phyloP scores from a whole-genome alignment of 306 rosid species.

The Vigna unguiculata region DNA sequence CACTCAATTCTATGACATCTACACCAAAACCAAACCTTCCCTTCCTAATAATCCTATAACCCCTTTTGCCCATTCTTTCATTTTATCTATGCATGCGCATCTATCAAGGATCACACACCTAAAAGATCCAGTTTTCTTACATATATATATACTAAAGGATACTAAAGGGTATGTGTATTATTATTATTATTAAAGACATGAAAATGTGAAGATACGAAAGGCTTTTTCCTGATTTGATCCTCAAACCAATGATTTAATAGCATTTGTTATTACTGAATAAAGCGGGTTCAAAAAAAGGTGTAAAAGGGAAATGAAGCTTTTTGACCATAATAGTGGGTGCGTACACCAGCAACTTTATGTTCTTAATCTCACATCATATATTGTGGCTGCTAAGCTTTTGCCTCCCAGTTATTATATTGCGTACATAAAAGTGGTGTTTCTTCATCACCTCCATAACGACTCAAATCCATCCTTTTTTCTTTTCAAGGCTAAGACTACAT shows the following conservation, averaged over 20 bases:
- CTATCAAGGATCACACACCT: not conserved
- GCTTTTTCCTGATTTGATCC: slow-evolving; percentile 60
- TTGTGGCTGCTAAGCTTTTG: slow-evolving; percentile 56
- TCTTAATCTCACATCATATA: slow-evolving; percentile 44
- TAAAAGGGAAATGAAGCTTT: slow-evolving; percentile 58
- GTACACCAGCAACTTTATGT: slow-evolving; percentile 51
- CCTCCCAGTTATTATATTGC: slow-evolving; percentile 60
- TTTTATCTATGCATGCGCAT: slow-evolving; percentile 39
- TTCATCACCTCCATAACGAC: slow-evolving; percentile 49
- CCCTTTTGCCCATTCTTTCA: slow-evolving; percentile 44
- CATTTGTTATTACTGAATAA: slow-evolving; percentile 40
- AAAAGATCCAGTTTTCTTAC: not conserved
- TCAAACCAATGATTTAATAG: slow-evolving; percentile 61
- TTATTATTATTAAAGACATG: slow-evolving; percentile 40
- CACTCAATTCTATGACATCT: slow-evolving; percentile 42
- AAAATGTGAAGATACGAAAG: slow-evolving; percentile 57
- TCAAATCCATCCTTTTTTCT: slow-evolving; percentile 16
- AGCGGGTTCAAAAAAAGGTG: slow-evolving; percentile 51
- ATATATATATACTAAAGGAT: not conserved
- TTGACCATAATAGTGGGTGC: slow-evolving; percentile 68
- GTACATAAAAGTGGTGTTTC: slow-evolving; percentile 42
- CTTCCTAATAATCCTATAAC: slow-evolving; percentile 17
- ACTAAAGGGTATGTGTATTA: too few species aligned
- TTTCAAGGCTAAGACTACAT: slow-evolving; percentile 45
- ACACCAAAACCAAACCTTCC: not conserved